phyloP scores from a whole-genome alignment of 768 basidiomycete genomes.

The Candolleomyces efflorescens region DNA sequence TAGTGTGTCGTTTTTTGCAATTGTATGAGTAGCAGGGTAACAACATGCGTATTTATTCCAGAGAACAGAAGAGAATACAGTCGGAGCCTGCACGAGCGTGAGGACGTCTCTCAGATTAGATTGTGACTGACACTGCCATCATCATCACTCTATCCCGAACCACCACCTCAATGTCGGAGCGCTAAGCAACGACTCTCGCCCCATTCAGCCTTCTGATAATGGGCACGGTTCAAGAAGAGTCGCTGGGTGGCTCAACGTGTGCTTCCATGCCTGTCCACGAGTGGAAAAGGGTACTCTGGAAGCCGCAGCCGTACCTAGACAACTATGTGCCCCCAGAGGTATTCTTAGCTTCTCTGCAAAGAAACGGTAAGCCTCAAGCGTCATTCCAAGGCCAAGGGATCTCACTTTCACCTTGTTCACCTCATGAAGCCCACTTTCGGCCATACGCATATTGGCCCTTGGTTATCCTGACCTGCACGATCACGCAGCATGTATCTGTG shows the following conservation, averaged over 20 bases:
- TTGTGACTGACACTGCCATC: background rate
- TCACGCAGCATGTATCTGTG: constrained; percentile 81
- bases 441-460: constrained; percentile 76
- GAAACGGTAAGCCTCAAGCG: constrained; percentile 63
- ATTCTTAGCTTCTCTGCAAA: constrained; percentile 75
- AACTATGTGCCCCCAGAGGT: constrained; percentile 74
- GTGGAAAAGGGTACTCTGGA: constrained; percentile 83
- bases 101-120: background rate
- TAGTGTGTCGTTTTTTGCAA: too few species aligned
- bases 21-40: too few species aligned
- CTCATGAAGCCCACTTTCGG: constrained; percentile 10
- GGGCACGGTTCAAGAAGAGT: background rate
- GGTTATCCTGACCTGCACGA: constrained; percentile 63
- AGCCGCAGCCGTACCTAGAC: constrained; percentile 69
- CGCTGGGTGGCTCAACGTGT: background rate
- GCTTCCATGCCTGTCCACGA: background rate
- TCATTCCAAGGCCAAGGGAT: constrained; percentile 19
- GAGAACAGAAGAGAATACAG: too few species aligned
- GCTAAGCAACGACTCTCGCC: too few species aligned
- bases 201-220: background rate
- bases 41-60: too few species aligned
- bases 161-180: too few species aligned
- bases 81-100: background rate
- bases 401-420: constrained; percentile 1
- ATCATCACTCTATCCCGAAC: too few species aligned